phyloP scores from a whole-genome alignment of 768 basidiomycete species.

The Amanita inopinata region DNA sequence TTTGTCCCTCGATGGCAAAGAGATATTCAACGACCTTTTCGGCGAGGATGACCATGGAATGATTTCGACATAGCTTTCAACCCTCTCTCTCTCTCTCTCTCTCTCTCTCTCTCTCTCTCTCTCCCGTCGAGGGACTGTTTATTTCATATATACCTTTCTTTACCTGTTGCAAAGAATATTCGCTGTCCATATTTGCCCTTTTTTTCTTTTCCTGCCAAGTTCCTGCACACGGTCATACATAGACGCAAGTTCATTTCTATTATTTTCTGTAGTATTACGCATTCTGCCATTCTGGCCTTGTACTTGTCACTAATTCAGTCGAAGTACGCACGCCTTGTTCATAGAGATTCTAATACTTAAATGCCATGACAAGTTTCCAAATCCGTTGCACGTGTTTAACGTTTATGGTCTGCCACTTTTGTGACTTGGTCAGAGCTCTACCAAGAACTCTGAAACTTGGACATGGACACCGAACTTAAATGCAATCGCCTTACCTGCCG shows the following conservation, averaged over 20 bases:
- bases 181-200: constrained; percentile 5
- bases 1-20: constrained; percentile 62
- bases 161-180: no score
- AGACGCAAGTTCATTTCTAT: constrained; percentile 8
- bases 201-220: constrained; percentile 4
- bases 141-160: no score
- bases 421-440: not conserved
- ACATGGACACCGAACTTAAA: constrained; percentile 68
- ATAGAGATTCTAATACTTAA: no score
- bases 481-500: constrained; percentile 78
- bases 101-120: constrained; percentile 1
- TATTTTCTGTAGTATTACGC: constrained; percentile 5
- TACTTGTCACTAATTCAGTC: constrained; percentile 1
- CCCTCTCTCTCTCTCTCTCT: not conserved
- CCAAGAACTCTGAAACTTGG: not conserved
- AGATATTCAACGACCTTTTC: constrained; percentile 74
- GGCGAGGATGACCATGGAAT: constrained; percentile 62
- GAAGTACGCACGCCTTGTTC: not conserved
- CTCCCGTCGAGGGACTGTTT: no score
- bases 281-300: not conserved
- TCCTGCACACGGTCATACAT: constrained; percentile 9
- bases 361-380: no score
- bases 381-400: not conserved
- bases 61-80: constrained; percentile 35
- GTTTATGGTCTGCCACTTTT: constrained; percentile 1